phyloP scores from a whole-genome alignment of 306 rosid genomes.

The Canavalia gladiata region DNA sequence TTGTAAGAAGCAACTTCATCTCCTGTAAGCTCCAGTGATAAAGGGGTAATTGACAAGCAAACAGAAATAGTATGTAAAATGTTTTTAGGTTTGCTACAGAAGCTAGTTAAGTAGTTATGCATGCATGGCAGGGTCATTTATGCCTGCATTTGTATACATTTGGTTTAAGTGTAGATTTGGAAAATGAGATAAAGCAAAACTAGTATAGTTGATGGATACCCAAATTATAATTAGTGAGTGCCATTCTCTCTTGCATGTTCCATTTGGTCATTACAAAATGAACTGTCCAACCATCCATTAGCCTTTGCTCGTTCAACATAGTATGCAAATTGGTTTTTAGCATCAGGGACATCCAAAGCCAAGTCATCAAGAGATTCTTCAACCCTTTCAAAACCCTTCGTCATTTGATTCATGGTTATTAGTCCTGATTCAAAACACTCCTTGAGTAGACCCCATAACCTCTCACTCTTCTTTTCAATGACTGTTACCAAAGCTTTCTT shows the following conservation, averaged over 20 bases:
- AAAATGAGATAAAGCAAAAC: slow-evolving; percentile 23
- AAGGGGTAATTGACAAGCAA: neutral
- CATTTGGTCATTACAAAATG: slow-evolving; percentile 53
- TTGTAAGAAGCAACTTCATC: slow-evolving; percentile 4
- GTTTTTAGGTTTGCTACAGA: slow-evolving; percentile 11
- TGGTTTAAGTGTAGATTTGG: slow-evolving; percentile 17
- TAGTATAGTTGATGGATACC: slow-evolving; percentile 19
- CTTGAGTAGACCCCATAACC: slow-evolving; percentile 71
- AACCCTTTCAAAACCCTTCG: slow-evolving; percentile 70
- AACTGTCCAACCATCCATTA: slow-evolving; percentile 73
- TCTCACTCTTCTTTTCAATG: slow-evolving; percentile 74
- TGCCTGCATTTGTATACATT: slow-evolving; percentile 29
- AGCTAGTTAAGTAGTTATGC: slow-evolving; percentile 19
- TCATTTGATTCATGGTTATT: slow-evolving; percentile 76
- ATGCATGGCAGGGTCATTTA: slow-evolving; percentile 12
- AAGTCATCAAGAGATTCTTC: slow-evolving; percentile 77
- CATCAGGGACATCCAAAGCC: slow-evolving; percentile 85
- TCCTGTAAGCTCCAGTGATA: neutral
- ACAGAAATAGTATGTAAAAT: neutral
- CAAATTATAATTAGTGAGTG: slow-evolving; percentile 44
- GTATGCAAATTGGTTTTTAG: slow-evolving; percentile 56
- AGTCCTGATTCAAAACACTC: slow-evolving; percentile 71
- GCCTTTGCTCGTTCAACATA: slow-evolving; percentile 65
- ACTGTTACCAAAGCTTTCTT: slow-evolving; percentile 63
- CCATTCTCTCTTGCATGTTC: slow-evolving; percentile 56